Percentiles rank a stretch among this genome's conserved stretches.
Evolutionary conservation across 106 monocot genomes (phyloP).

Genomic region (Platanthera zijinensis): DNA sequence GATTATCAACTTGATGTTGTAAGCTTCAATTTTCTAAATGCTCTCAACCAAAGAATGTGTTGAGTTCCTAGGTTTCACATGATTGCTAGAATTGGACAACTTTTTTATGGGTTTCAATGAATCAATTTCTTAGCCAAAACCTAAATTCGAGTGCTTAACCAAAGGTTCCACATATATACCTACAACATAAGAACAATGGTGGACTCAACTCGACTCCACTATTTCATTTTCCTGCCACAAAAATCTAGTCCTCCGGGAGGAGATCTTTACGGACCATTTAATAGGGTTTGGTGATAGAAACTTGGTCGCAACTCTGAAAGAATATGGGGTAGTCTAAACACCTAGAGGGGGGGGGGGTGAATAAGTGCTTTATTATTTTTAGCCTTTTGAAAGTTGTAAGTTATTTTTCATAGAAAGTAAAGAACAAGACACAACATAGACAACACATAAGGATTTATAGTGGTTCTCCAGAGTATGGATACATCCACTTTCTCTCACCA

Average conservation of each 20-base stretch:
- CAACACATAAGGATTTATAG: too few species aligned
- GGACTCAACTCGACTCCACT: background rate
- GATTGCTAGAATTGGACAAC: background rate
- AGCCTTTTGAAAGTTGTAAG: too few species aligned
- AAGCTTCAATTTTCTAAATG: background rate
- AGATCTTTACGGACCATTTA: conserved; percentile 48
- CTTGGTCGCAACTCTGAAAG: conserved; percentile 39
- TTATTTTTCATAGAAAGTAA: too few species aligned
- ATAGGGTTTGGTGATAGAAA: conserved; percentile 51
- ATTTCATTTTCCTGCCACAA: conserved; percentile 44
- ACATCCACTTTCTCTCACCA: too few species aligned
- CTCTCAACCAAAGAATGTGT: background rate
- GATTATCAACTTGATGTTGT: background rate
- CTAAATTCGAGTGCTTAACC: background rate
- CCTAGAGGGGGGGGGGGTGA: too few species aligned
- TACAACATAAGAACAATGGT: background rate
- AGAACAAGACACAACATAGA: too few species aligned
- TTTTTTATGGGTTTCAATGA: conserved; percentile 9
- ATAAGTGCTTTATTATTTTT: too few species aligned
- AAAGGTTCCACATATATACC: conserved; percentile 5
- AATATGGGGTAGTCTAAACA: too few species aligned
- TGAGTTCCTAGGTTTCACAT: background rate
- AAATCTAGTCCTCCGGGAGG: conserved; percentile 44
- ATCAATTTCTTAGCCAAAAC: background rate
- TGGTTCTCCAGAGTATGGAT: too few species aligned